These are phyloP conservation scores for Ilex asprella DNA, from an alignment of 257 asterid species.

Conservation along the genomic window DNA sequence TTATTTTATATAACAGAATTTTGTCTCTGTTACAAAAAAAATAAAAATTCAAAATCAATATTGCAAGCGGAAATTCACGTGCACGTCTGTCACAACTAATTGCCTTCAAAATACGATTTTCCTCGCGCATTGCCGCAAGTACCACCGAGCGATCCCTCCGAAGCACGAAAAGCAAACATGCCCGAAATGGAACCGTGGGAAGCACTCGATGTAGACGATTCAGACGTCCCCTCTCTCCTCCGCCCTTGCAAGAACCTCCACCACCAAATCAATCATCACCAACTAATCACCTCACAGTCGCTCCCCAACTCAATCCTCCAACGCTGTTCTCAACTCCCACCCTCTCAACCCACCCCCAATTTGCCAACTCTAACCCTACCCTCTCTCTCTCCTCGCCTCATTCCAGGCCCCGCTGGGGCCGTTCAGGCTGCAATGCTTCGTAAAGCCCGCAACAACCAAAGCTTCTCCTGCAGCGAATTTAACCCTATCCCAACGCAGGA, in stretches of 20 bases:
- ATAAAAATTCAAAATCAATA: no score
- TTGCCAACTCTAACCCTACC: constrained; percentile 14
- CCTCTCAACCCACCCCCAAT: constrained; percentile 20
- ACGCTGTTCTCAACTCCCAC: constrained; percentile 13
- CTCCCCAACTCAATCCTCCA: constrained; percentile 15
- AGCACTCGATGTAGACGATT: constrained; percentile 85
- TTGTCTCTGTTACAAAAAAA: no score
- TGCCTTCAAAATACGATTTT: background rate
- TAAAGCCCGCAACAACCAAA: constrained; percentile 30
- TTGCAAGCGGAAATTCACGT: no score
- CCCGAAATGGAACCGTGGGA: constrained; percentile 65
- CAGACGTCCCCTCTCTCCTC: constrained; percentile 81
- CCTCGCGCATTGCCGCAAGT: constrained; percentile 11
- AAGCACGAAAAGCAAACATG: constrained; percentile 11
- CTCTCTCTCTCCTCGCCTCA: constrained; percentile 21
- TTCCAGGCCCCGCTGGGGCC: constrained; percentile 85
- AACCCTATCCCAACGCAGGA: constrained; percentile 54
- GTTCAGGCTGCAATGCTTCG: constrained; percentile 65
- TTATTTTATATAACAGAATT: no score
- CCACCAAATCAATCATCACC: constrained; percentile 1
- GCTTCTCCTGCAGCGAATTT: constrained; percentile 1
- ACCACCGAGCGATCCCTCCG: constrained; percentile 40
- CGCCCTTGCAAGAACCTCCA: constrained; percentile 72
- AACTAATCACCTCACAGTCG: constrained; percentile 5
- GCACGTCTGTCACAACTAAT: no score